Conservation (phyloP, 2,329 filamentous ascomycete species). For the Kalmusia sp. region DNA sequence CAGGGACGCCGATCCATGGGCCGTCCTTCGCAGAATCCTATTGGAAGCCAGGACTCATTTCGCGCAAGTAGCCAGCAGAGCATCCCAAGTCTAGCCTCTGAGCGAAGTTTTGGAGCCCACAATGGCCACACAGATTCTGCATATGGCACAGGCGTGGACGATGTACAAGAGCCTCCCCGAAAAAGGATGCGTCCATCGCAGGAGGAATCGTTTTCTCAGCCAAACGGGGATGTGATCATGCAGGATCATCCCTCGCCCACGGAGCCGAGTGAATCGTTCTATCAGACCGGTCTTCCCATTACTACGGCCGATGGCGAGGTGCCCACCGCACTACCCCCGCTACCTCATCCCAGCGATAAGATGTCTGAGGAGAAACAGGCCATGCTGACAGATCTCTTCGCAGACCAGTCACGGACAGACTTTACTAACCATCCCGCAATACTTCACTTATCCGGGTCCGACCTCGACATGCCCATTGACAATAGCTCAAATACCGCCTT, state of each 20-base stretch:
- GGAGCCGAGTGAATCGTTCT: conserved; percentile 80
- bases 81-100: conserved; percentile 71
- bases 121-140: conserved; percentile 66
- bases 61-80: conserved; percentile 82
- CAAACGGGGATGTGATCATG: conserved; percentile 62
- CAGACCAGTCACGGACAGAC: conserved; percentile 68
- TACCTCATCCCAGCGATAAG: conserved; percentile 65
- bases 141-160: conserved; percentile 65
- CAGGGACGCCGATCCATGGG: conserved; percentile 73
- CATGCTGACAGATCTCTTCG: conserved; percentile 75
- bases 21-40: conserved; percentile 71
- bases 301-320: conserved; percentile 59
- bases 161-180: conserved; percentile 76
- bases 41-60: conserved; percentile 70
- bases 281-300: conserved; percentile 55
- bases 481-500: conserved; percentile 86
- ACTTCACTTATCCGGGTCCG: conserved; percentile 74
- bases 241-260: conserved; percentile 71
- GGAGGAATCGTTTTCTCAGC: conserved; percentile 48
- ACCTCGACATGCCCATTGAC: conserved; percentile 93
- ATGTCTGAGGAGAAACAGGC: conserved; percentile 82
- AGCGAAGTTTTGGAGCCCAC: conserved; percentile 70
- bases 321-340: conserved; percentile 68
- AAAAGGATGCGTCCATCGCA: conserved; percentile 70
- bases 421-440: conserved; percentile 79